Evolutionary conservation across 805 yeast genomes (phyloP), one percentile per base, ranked within the genome.

Genomic region (Dipodascopsis tothii): DNA sequence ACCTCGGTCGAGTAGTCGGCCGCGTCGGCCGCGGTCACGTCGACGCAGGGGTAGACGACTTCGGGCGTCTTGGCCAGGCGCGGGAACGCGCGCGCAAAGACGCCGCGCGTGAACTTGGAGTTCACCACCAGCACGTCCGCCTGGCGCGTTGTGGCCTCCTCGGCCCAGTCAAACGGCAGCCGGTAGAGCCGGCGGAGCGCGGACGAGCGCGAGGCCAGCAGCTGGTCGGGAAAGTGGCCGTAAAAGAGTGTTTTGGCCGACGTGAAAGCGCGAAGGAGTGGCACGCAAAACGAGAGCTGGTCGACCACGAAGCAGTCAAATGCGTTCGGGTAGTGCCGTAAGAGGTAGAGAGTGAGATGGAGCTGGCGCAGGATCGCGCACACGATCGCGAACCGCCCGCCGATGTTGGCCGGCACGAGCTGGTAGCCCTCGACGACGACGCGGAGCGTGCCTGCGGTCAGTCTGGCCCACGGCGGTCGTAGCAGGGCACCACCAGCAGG

Each of bases 201-300:
- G 2, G 72, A 67, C 2, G 39, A 28, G 41, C 80, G 80, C 17
- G 68, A 66, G 0, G 95, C 81, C 35, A 90, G 66, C 39, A 81
- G 68, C 58, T 82, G 81, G 62, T 92, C 99, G 0, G 99, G 98
- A 62, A 90, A 90, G 67, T 92, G 99, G 58, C 98, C 88, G 63
- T 92, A 92, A 60, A 90, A 92, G 40, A 92, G 64, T 2, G 84
- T 72, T 40, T 75, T 75, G 1, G 81, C 61, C 7, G 30, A 9
- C 36, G 55, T 45, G 21, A 39, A 37, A 19, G 40, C 18, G 7
- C 66, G 78, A 18, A 92, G 55, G 14, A 88, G 51, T 4, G 97
- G 97, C 3, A 86, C 68, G 52, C 94, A 79, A 45, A 85, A 79
- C 2, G 95, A 78, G 44, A 92, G 71, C 62, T 90, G 96, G 65